phyloP scores from a whole-genome alignment of 192 early-diverging fungal species.

The Mortierella claussenii region DNA sequence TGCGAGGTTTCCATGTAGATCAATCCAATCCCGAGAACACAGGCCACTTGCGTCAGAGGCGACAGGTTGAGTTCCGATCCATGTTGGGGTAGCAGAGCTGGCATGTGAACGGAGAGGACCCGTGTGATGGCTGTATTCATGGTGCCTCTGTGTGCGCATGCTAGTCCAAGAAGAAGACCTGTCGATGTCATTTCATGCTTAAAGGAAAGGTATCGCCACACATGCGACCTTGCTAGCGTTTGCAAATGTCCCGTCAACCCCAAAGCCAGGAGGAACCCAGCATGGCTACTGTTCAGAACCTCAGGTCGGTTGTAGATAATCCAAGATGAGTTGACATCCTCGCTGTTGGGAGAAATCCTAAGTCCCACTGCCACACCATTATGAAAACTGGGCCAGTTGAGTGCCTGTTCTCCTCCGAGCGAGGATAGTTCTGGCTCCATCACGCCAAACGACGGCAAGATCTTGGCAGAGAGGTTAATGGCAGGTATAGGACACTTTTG shows the following conservation, averaged over 20 bases:
- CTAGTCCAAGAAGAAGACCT: constrained; percentile 81
- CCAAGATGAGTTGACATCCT: constrained; percentile 77
- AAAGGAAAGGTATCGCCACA: constrained; percentile 68
- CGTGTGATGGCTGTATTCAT: constrained; percentile 71
- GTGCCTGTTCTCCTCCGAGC: constrained; percentile 51
- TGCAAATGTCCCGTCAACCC: constrained; percentile 83
- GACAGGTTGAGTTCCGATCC: constrained; percentile 72
- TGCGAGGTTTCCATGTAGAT: constrained; percentile 75
- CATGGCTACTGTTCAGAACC: constrained; percentile 69
- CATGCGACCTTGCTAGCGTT: constrained; percentile 71
- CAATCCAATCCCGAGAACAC: constrained; percentile 82
- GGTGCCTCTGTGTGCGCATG: constrained; percentile 75
- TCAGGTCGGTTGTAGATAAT: constrained; percentile 77
- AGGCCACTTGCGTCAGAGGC: constrained; percentile 69
- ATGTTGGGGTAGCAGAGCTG: constrained; percentile 69
- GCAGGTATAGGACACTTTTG: constrained; percentile 68
- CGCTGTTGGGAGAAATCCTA: constrained; percentile 65
- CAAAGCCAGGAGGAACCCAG: constrained; percentile 83
- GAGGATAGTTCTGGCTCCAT: constrained; percentile 61
- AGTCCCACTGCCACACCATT: constrained; percentile 86
- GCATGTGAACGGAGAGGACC: constrained; percentile 81
- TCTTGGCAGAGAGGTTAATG: constrained; percentile 66
- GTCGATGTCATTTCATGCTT: constrained; percentile 76
- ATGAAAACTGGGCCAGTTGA: constrained; percentile 90
- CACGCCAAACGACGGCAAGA: constrained; percentile 70